Evolutionary conservation across 352 stramenopile species (phyloP).

Genomic region (Peronospora tabacina): DNA sequence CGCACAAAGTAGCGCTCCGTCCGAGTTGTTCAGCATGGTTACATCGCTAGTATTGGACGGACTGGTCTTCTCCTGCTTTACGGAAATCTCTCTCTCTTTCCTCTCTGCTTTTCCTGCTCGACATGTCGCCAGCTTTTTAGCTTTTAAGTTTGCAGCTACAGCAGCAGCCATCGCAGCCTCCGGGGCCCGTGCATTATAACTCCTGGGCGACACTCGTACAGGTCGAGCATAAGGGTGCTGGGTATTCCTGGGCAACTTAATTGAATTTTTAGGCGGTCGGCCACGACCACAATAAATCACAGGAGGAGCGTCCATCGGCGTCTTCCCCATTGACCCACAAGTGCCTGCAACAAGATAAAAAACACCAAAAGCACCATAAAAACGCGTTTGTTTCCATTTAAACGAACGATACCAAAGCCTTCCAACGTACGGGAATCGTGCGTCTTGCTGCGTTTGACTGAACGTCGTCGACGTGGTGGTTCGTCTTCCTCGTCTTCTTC

Average conservation of each 20-base stretch:
- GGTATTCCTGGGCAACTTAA: constrained; percentile 28
- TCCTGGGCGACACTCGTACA: constrained; percentile 25
- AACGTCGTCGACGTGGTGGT: constrained; percentile 17
- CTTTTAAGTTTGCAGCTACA: constrained; percentile 13
- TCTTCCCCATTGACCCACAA: constrained; percentile 16
- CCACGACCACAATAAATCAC: constrained; percentile 37
- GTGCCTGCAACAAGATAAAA: constrained; percentile 5
- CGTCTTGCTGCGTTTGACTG: constrained; percentile 27
- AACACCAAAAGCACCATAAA: constrained; percentile 5
- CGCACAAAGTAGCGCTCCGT: constrained; percentile 47
- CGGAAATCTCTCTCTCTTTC: constrained; percentile 10
- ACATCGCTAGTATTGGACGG: constrained; percentile 63
- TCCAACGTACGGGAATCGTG: constrained; percentile 19
- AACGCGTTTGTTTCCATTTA: background rate
- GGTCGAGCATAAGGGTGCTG: constrained; percentile 9
- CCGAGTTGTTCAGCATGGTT: constrained; percentile 33
- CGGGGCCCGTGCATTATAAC: constrained; percentile 17
- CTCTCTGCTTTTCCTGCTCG: constrained; percentile 12
- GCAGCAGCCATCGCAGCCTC: constrained; percentile 16
- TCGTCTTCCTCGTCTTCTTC: constrained; percentile 29
- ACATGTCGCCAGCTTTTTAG: constrained; percentile 8
- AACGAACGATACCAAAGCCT: constrained; percentile 3
- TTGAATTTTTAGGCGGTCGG: constrained; percentile 39
- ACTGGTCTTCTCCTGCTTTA: constrained; percentile 45
- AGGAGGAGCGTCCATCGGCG: constrained; percentile 17